phyloP scores from a whole-genome alignment of 1,139 yeast species.

The Petasospora rhodanensis region DNA sequence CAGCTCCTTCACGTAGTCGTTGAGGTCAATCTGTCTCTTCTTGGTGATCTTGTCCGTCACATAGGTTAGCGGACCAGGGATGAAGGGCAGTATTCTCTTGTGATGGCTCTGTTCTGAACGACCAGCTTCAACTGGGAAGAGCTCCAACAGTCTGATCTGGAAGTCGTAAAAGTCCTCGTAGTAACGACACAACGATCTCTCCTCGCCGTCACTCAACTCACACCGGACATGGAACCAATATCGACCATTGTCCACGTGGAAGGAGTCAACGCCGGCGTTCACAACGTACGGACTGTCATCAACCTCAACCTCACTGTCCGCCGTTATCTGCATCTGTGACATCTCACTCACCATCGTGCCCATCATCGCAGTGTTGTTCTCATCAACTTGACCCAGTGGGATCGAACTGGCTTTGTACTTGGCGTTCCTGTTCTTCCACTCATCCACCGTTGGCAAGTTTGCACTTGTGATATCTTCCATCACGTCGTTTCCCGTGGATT shows the following conservation, averaged over 20 bases:
- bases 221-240: conserved; percentile 84
- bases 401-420: conserved; percentile 90
- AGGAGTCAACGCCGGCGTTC: conserved; percentile 77
- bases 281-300: conserved; percentile 31
- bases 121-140: conserved; percentile 92
- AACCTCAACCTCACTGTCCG: conserved; percentile 11
- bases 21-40: conserved; percentile 79
- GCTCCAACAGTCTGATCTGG: conserved; percentile 77
- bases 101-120: conserved; percentile 44
- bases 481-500: conserved; percentile 43
- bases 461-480: conserved; percentile 55
- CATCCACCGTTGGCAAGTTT: conserved; percentile 85
- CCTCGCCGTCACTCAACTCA: conserved; percentile 61
- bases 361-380: conserved; percentile 4
- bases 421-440: conserved; percentile 91
- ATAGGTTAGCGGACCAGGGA: conserved; percentile 93
- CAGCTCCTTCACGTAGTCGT: conserved; percentile 73
- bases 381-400: conserved; percentile 46
- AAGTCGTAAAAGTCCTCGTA: conserved; percentile 96
- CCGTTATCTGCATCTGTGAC: no score
- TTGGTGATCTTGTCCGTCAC: conserved; percentile 87
- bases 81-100: conserved; percentile 81
- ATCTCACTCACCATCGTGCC: not conserved
- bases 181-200: conserved; percentile 74
- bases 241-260: conserved; percentile 78